Percentiles rank a stretch among this genome's conserved stretches.
Conservation (phyloP, 192 early-diverging fungal genomes). For the Coemansia sp. region DNA sequence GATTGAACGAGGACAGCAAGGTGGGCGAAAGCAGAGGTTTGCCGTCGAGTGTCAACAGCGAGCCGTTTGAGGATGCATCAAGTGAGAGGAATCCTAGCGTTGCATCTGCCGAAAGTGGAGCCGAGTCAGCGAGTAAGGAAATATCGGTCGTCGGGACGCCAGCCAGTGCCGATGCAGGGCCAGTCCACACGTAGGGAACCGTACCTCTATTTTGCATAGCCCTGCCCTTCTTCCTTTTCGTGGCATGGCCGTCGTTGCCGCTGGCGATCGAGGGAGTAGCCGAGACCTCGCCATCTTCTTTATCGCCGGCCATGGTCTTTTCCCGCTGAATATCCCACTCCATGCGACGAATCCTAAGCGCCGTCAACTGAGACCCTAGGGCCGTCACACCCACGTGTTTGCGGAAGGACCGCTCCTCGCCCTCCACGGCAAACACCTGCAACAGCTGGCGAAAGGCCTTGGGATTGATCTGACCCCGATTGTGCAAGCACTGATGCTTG, state of each 20-base stretch:
- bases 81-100: neutral
- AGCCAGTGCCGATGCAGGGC: neutral
- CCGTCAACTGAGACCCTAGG: slow-evolving; percentile 24
- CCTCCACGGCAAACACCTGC: slow-evolving; percentile 36
- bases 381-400: slow-evolving; percentile 25
- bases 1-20: slow-evolving; percentile 1
- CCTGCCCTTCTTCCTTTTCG: neutral
- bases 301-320: neutral
- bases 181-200: slow-evolving; percentile 41
- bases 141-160: neutral
- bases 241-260: neutral
- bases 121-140: neutral
- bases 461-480: slow-evolving; percentile 55
- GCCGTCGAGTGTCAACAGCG: slow-evolving; percentile 5
- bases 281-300: neutral
- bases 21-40: slow-evolving; percentile 10
- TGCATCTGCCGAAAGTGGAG: neutral
- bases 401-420: slow-evolving; percentile 59
- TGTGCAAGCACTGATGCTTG: slow-evolving; percentile 55
- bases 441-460: slow-evolving; percentile 48
- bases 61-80: neutral
- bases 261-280: neutral
- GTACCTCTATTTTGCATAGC: neutral
- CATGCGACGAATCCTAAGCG: slow-evolving; percentile 22
- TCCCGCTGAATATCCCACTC: slow-evolving; percentile 21